Evolutionary conservation across 177 flowering plant species (phyloP), one percentile per base, ranked within the genome.

Genomic region (Tripterygium wilfordii): DNA sequence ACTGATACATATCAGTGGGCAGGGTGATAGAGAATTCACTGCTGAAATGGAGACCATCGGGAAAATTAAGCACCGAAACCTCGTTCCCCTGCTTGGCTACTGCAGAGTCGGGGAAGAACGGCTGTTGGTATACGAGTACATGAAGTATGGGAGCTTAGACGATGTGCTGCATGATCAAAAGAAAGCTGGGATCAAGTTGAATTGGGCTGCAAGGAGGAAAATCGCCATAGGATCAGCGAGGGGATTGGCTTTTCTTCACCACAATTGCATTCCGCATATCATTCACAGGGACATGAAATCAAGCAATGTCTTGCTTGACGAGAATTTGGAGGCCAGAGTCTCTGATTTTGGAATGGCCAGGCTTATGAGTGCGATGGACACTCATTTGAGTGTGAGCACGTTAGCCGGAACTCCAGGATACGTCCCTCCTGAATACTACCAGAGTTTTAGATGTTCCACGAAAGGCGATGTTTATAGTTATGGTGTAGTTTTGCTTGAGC

Each of bases 21-120:
- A 89, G 50, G 99, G 99, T 0, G 97, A 92, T 42, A 65, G 96
- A 1, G 99, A 92, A 47, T 92, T 92, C 89, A 89, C 85, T 2
- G 96, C 97, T 5, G 99, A 92, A 62, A 86, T 89, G 96, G 97
- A 89, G 50, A 89, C 96, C n/a, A 92, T 86, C 14, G 97, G 98
- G 30, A 88, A 82, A 54, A 78, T 92, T 50, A 92, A 88, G 61
- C 98, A 92, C 66, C 60, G 91, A 31, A 92, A 92, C 64, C 85
- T 92, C n/a, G 96, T 89, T 1, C 90, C 96, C 2, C 79, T 92
- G 12, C 61, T 88, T 49, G 98, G 98, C 16, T 92, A 86, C 61
- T 92, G 98, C 69, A 89, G 79, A 57, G 96, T 85, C 3, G 94
- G 94, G n/a, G 98, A 88, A 30, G 98, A 92, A 52, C 60, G 98